phyloP scores from a whole-genome alignment of 345 rosid genomes.

The Erucastrum elatum region DNA sequence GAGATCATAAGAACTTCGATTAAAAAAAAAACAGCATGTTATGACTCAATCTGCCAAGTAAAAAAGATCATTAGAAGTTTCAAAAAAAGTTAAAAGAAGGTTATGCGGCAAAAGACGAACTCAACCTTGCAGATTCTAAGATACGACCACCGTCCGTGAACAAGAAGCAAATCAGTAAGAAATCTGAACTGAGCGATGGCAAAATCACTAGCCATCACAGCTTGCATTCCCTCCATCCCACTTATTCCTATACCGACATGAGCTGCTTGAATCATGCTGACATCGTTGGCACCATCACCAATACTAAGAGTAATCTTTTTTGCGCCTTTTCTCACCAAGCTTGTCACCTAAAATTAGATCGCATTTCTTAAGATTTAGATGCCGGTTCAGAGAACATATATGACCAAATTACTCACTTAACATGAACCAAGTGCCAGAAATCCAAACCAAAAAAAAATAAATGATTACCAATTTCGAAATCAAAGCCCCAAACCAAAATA shows the following conservation, averaged over 20 bases:
- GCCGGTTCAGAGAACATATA: background rate
- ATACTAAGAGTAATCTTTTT: slow-evolving; percentile 90
- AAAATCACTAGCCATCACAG: slow-evolving; percentile 99
- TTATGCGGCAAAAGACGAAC: background rate
- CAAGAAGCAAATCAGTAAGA: slow-evolving; percentile 88
- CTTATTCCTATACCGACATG: slow-evolving; percentile 98
- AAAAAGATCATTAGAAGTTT: background rate
- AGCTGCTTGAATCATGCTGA: slow-evolving; percentile 99
- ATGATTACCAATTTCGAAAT: background rate
- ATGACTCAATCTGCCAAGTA: no score
- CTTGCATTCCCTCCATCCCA: slow-evolving; percentile 98
- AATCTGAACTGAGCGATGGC: slow-evolving; percentile 95
- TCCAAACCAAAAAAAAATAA: slow-evolving; percentile 7
- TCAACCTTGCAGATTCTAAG: slow-evolving; percentile 94
- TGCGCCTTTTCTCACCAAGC: slow-evolving; percentile 91
- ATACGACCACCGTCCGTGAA: slow-evolving; percentile 98
- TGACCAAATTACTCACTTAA: slow-evolving; percentile 1
- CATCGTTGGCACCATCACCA: slow-evolving; percentile 99
- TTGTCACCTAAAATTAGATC: slow-evolving; percentile 65
- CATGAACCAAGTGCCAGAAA: background rate
- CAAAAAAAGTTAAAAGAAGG: background rate
- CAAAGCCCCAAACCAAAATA: slow-evolving; percentile 1
- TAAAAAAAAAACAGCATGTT: no score
- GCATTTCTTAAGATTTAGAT: background rate
- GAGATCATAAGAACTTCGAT: background rate